Conservation (phyloP, 2,329 filamentous ascomycete genomes). For the Hymenoscyphus occultus region DNA sequence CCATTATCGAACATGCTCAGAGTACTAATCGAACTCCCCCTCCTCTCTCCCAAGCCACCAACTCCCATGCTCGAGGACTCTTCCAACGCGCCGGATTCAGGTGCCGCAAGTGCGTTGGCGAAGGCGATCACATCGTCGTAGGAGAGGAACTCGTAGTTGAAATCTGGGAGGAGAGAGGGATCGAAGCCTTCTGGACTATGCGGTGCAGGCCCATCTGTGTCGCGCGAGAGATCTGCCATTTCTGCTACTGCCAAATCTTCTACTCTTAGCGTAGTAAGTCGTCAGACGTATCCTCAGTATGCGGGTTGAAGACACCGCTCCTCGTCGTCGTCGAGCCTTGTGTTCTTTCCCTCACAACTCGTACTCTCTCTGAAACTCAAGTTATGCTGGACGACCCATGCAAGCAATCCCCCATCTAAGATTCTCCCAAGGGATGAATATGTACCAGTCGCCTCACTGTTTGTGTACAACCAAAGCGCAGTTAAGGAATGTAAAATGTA, state of each 20-base stretch:
- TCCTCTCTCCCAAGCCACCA: conserved; percentile 6
- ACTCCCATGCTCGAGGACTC: conserved; percentile 39
- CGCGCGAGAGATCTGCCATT: conserved; percentile 36
- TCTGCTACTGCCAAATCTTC: neutral
- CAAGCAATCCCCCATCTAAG: no score
- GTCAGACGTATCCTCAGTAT: neutral
- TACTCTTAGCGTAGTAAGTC: neutral
- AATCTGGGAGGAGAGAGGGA: conserved; percentile 70
- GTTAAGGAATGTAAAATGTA: no score
- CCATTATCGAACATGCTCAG: neutral
- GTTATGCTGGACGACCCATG: no score
- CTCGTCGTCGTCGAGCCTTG: neutral
- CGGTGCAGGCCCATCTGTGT: conserved; percentile 53
- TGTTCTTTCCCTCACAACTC: no score
- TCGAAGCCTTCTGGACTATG: conserved; percentile 66
- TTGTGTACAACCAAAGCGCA: no score
- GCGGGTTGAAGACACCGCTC: neutral
- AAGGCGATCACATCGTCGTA: conserved; percentile 74
- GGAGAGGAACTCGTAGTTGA: conserved; percentile 71
- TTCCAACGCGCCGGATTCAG: conserved; percentile 64
- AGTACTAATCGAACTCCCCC: neutral
- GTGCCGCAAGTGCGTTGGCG: conserved; percentile 75
- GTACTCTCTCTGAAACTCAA: no score
- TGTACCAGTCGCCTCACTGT: no score
- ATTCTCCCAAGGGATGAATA: no score